A percentile compares a stretch with the other conserved stretches of the same genome.
phyloP scores from a whole-genome alignment of 441 rosid genomes.

The Dalechampia spathulata region DNA sequence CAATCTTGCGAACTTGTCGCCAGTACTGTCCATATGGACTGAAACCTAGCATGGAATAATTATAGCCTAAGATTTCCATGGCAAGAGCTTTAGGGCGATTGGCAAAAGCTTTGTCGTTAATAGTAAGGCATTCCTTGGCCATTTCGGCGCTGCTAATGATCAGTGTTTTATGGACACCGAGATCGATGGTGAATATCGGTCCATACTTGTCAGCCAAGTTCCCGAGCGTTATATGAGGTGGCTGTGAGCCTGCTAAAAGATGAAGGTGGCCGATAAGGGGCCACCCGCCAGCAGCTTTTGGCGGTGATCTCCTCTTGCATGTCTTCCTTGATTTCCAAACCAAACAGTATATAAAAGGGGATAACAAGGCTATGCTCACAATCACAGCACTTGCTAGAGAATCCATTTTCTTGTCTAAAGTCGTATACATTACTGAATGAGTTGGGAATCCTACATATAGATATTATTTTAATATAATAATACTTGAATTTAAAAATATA shows the following conservation, averaged over 20 bases:
- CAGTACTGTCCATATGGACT: constrained; percentile 25
- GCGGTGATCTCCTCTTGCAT: neutral
- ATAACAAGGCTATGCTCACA: neutral
- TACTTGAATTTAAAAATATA: too few species aligned
- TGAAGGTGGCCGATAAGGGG: constrained; percentile 38
- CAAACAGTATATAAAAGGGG: neutral
- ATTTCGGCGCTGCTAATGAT: constrained; percentile 21
- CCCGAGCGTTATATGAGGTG: constrained; percentile 18
- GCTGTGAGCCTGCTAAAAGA: constrained; percentile 11
- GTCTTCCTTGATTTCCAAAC: neutral
- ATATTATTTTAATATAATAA: too few species aligned
- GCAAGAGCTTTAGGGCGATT: constrained; percentile 15
- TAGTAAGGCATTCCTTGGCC: constrained; percentile 7
- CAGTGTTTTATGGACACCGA: constrained; percentile 20
- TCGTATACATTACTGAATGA: too few species aligned
- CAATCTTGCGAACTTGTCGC: constrained; percentile 1
- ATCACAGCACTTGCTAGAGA: too few species aligned
- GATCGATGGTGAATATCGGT: constrained; percentile 22
- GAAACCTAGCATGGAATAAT: constrained; percentile 21
- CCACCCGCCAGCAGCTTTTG: constrained; percentile 24
- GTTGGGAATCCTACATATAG: too few species aligned
- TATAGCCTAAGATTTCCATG: constrained; percentile 21
- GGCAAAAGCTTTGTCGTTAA: constrained; percentile 1
- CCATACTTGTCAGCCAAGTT: constrained; percentile 31
- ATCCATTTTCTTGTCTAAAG: too few species aligned